Conservation (phyloP, 2,329 filamentous ascomycete genomes). For the Elsinoe arachidis region DNA sequence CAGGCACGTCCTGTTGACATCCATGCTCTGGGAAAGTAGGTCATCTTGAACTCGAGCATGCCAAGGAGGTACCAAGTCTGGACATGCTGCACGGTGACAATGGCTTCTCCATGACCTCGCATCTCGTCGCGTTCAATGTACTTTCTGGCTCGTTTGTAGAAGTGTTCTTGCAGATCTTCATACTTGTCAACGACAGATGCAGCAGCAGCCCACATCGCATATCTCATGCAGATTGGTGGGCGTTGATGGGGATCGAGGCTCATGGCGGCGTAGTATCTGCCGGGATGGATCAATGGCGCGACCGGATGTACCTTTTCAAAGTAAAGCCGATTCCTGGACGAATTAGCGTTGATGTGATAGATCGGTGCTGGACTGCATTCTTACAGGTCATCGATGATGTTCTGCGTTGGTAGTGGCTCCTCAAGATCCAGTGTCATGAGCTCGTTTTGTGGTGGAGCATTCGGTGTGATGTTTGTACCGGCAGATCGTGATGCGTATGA, state of each 20-base stretch:
- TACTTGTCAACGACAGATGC: conserved; percentile 79
- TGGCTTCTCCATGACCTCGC: conserved; percentile 81
- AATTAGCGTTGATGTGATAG: conserved; percentile 13
- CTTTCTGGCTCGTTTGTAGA: conserved; percentile 82
- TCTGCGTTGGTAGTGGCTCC: conserved; percentile 67
- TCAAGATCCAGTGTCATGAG: conserved; percentile 74
- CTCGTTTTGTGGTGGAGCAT: conserved; percentile 63
- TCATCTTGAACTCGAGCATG: conserved; percentile 90
- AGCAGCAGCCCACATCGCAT: conserved; percentile 95
- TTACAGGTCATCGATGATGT: conserved; percentile 79
- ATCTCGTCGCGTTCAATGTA: conserved; percentile 86
- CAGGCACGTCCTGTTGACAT: conserved; percentile 76
- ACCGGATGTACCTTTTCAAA: conserved; percentile 87
- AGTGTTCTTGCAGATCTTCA: conserved; percentile 68
- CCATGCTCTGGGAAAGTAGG: conserved; percentile 96
- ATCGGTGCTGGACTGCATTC: conserved; percentile 20
- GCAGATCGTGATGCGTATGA: background rate
- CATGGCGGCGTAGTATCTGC: conserved; percentile 79
- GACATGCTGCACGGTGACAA: conserved; percentile 76
- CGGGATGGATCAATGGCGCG: conserved; percentile 79
- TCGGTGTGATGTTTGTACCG: conserved; percentile 14
- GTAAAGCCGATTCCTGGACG: conserved; percentile 64
- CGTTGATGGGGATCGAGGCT: conserved; percentile 78
- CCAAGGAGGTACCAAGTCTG: conserved; percentile 75
- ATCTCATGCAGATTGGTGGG: conserved; percentile 79